A percentile compares a stretch with the other conserved stretches of the same genome.
These are phyloP conservation scores for Mucor plumbeus DNA, from an alignment of 371 early-diverging fungal species.

Conservation along the genomic window DNA sequence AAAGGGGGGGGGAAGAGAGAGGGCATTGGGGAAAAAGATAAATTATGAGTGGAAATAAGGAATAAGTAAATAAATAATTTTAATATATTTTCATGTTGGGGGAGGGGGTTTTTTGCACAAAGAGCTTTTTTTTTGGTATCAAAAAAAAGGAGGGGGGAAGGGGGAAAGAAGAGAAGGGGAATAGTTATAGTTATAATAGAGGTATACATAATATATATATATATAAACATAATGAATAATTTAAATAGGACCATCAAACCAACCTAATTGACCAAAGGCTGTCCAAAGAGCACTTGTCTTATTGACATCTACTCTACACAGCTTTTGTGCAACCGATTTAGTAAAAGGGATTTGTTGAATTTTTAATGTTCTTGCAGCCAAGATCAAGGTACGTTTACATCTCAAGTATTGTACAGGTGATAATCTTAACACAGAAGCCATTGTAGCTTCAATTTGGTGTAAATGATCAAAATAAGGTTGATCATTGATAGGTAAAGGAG, in stretches of 20 bases:
- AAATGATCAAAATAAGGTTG: slow-evolving; percentile 51
- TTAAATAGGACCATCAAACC: slow-evolving; percentile 29
- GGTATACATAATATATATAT: slow-evolving; percentile 1
- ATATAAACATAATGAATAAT: slow-evolving; percentile 8
- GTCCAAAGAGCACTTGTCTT: slow-evolving; percentile 47
- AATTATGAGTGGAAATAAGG: slow-evolving; percentile 5
- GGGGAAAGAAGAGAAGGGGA: neutral
- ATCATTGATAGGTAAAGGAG: slow-evolving; percentile 49
- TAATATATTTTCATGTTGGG: slow-evolving; percentile 7
- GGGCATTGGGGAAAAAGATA: slow-evolving; percentile 1
- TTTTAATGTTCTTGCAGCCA: slow-evolving; percentile 37
- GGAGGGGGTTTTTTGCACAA: neutral
- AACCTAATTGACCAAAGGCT: slow-evolving; percentile 40
- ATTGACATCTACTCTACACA: slow-evolving; percentile 45
- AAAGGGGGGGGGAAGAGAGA: neutral
- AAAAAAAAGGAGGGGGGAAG: neutral
- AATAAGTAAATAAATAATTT: slow-evolving; percentile 7
- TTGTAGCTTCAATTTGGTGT: slow-evolving; percentile 59
- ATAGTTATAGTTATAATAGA: slow-evolving; percentile 6
- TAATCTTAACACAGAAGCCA: slow-evolving; percentile 67
- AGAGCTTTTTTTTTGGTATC: no score
- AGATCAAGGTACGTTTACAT: slow-evolving; percentile 42
- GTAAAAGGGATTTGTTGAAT: slow-evolving; percentile 36
- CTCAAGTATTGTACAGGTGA: slow-evolving; percentile 68
- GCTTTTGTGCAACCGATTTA: slow-evolving; percentile 45